phyloP scores from a whole-genome alignment of 23 red algal genomes.

The Porphyridium purpureum region DNA sequence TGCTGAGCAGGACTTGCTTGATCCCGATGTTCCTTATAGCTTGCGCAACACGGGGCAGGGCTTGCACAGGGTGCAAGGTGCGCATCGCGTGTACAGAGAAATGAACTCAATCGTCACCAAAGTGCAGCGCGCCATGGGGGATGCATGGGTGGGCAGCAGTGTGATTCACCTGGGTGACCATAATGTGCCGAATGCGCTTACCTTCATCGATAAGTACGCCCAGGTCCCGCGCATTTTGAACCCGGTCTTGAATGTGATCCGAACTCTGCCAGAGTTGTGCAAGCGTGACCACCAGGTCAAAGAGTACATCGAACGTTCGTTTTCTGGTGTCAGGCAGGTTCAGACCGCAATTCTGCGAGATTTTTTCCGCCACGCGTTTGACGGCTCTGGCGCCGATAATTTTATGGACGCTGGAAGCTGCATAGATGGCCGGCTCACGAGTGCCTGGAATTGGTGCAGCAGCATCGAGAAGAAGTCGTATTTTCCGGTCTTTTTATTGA shows the following conservation, averaged over 20 bases:
- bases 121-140: constrained; percentile 9
- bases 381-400: constrained; percentile 47
- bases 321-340: constrained; percentile 24
- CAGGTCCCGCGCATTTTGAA: constrained; percentile 55
- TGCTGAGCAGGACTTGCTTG: constrained; percentile 51
- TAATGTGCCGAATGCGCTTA: constrained; percentile 53
- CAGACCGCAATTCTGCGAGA: constrained; percentile 31
- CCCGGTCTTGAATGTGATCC: background rate
- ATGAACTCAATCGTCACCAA: constrained; percentile 48
- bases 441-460: constrained; percentile 59
- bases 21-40: constrained; percentile 16
- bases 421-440: constrained; percentile 60
- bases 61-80: constrained; percentile 37
- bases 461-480: constrained; percentile 49
- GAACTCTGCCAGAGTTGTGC: constrained; percentile 4
- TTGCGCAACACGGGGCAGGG: constrained; percentile 61
- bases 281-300: background rate
- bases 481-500: constrained; percentile 41
- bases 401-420: constrained; percentile 49
- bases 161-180: constrained; percentile 52
- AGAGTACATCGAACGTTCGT: constrained; percentile 27
- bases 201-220: constrained; percentile 62
- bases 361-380: constrained; percentile 75
- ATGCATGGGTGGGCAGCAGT: constrained; percentile 31
- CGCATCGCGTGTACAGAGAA: constrained; percentile 28